A percentile compares a stretch with the other conserved stretches of the same genome.
Conservation (phyloP, 495 filamentous ascomycete species). For the Hypoxylon lienhwacheense region DNA sequence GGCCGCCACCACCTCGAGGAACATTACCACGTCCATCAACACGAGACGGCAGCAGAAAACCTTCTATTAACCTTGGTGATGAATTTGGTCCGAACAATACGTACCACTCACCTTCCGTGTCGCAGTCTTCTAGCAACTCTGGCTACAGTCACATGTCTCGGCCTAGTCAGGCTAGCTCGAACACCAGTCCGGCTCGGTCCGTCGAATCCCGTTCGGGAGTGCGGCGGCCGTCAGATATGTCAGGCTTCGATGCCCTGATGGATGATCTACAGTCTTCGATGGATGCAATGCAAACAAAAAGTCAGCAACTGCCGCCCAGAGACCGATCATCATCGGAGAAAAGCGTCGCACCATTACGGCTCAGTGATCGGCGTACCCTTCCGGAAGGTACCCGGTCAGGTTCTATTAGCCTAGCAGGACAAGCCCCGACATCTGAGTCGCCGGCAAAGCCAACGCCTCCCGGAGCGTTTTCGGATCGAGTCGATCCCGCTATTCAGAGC, state of each 20-base stretch:
- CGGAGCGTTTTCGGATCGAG: conserved; percentile 10
- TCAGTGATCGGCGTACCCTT: conserved; percentile 35
- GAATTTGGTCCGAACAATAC: conserved; percentile 58
- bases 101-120: conserved; percentile 66
- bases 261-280: conserved; percentile 56
- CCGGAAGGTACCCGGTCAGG: conserved; percentile 43
- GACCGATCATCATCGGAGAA: conserved; percentile 32
- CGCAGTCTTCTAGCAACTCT: conserved; percentile 70
- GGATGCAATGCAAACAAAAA: conserved; percentile 36
- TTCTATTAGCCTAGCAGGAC: conserved; percentile 24
- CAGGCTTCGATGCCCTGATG: conserved; percentile 53
- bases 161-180: conserved; percentile 68
- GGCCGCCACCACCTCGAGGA: conserved; percentile 53
- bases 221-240: conserved; percentile 44
- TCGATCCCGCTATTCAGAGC: conserved; percentile 34
- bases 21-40: conserved; percentile 47
- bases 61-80: conserved; percentile 50
- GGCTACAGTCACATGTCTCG: conserved; percentile 56
- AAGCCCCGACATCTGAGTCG: conserved; percentile 13
- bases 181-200: conserved; percentile 64
- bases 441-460: conserved; percentile 15
- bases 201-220: conserved; percentile 40
- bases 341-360: conserved; percentile 23
- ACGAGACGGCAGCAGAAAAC: conserved; percentile 25
- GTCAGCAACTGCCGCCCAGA: conserved; percentile 32